Base-by-base conservation (phyloP, 2,329 filamentous ascomycete genomes). In the Colletotrichum liaoningense region DNA sequence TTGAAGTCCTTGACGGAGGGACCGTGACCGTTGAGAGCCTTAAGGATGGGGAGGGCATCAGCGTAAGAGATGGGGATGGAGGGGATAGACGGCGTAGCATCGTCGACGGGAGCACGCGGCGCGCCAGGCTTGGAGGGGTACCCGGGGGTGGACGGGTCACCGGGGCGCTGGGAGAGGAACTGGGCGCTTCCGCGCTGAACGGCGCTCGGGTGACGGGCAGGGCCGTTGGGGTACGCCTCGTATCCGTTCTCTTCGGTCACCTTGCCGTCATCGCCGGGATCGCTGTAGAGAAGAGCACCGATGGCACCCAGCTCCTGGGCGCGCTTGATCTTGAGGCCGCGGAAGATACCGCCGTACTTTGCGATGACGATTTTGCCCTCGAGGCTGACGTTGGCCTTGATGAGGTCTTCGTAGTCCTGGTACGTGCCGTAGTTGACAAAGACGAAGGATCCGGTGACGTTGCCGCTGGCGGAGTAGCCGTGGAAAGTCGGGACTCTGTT, bases 381-480 rank as follows among this genome's bases (percentile, higher is more conserved):
- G 54, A 98, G 84, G 71, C 89, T 91, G 70, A 98, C 84, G 76
- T 95, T 94, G 49, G 94, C 93, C 52, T 90, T 88, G 56, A 93
- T 79, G 16, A 98, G 87, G 75, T 97, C 95, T 77, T 97, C 93
- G 76, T 92, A 98, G 80, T 98, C 96, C 75, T 89, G 85, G 79
- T 92, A 97, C 0, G 94, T 97, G 65, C 95, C 96, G 79, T 97
- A 97, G 83, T 98, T 98, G 80, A 94, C 95, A 79, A 93, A 98
- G 38, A 98, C 94, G 76, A 94, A 97, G 16, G 91, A 90, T 3
- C 91, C 95, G 0, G 96, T 98, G 60, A 97, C 96, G 81, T 98
- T 97, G 33, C 96, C 96, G 73, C 88, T 95, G 5, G 95, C 95
- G 4, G 95, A 97, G 82, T 98, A 98, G 66, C 96, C 97, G 80